Percentiles rank a stretch among this genome's conserved stretches.
Conservation (phyloP, 163 green algal species). For the Chlamydomonas reinhardtii region DNA sequence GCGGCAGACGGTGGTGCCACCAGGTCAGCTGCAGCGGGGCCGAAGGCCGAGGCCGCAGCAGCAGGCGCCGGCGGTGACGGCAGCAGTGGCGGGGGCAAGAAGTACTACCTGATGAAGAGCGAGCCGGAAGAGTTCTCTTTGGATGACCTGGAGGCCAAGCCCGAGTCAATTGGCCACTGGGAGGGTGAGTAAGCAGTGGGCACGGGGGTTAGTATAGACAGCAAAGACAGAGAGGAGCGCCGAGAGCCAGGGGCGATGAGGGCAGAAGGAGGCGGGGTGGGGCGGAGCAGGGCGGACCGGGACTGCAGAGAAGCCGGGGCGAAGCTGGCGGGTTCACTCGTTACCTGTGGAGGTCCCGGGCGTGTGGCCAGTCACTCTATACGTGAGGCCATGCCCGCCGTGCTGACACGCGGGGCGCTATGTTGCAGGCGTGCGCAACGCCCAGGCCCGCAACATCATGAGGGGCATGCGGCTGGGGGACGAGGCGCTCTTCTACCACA, state of each 20-base stretch:
- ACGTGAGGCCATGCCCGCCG: neutral
- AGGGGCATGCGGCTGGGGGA: slow-evolving; percentile 64
- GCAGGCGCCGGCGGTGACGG: neutral
- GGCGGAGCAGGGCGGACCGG: neutral
- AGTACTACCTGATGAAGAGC: slow-evolving; percentile 77
- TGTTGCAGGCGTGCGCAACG: slow-evolving; percentile 65
- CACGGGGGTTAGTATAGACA: too few relatives aligned
- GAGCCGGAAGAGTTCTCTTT: slow-evolving; percentile 81
- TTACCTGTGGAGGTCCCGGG: too few relatives aligned
- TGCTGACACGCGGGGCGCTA: neutral
- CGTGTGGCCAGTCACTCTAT: too few relatives aligned
- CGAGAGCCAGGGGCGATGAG: neutral
- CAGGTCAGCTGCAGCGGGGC: neutral
- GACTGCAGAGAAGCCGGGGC: too few relatives aligned
- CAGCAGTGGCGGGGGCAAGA: too few relatives aligned
- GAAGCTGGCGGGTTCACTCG: too few relatives aligned
- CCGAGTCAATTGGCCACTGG: slow-evolving; percentile 68
- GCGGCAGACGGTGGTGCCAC: neutral
- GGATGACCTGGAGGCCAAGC: slow-evolving; percentile 66
- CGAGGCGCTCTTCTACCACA: slow-evolving; percentile 80
- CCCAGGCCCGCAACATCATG: slow-evolving; percentile 69
- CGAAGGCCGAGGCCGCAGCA: neutral
- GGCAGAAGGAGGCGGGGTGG: too few relatives aligned
- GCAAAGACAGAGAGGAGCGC: too few relatives aligned
- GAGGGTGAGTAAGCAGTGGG: too few relatives aligned